phyloP scores from a whole-genome alignment of 768 basidiomycete species.

The Chlorophyllum brunneum region DNA sequence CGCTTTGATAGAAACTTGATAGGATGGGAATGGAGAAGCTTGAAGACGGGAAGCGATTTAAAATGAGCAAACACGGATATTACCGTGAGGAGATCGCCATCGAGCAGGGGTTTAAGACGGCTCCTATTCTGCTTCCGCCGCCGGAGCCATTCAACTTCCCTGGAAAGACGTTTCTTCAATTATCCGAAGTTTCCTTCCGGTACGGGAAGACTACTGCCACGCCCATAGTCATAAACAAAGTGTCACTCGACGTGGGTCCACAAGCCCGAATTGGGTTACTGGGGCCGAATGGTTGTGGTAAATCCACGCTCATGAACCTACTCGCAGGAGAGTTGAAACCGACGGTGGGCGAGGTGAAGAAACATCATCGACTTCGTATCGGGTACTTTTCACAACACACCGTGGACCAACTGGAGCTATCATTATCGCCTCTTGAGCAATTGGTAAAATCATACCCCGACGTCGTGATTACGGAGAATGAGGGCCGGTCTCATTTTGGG shows the following conservation, averaged over 20 bases:
- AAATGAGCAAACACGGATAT: constrained; percentile 28
- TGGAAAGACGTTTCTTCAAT: constrained; percentile 27
- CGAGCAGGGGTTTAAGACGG: constrained; percentile 32
- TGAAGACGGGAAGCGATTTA: constrained; percentile 28
- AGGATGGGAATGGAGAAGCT: constrained; percentile 31
- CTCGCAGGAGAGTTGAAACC: constrained; percentile 39
- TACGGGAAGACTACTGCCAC: constrained; percentile 20
- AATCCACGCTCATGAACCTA: constrained; percentile 52
- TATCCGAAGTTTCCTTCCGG: constrained; percentile 29
- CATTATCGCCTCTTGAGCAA: constrained; percentile 23
- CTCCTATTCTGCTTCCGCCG: constrained; percentile 26
- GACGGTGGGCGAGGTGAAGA: constrained; percentile 41
- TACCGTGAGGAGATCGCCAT: constrained; percentile 29
- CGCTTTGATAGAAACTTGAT: constrained; percentile 24
- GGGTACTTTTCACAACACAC: constrained; percentile 63
- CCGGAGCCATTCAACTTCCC: constrained; percentile 29
- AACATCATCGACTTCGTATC: constrained; percentile 50
- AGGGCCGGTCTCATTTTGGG: constrained; percentile 35
- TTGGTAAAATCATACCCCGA: constrained; percentile 24
- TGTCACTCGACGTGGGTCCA: constrained; percentile 26
- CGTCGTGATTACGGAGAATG: constrained; percentile 23
- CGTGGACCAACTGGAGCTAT: constrained; percentile 47
- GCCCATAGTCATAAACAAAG: constrained; percentile 24
- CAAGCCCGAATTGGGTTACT: constrained; percentile 26
- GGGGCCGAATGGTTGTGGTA: constrained; percentile 49